A percentile compares a stretch with the other conserved stretches of the same genome.
Conservation (phyloP, 192 early-diverging fungal species). For the Piromyces sp. region DNA sequence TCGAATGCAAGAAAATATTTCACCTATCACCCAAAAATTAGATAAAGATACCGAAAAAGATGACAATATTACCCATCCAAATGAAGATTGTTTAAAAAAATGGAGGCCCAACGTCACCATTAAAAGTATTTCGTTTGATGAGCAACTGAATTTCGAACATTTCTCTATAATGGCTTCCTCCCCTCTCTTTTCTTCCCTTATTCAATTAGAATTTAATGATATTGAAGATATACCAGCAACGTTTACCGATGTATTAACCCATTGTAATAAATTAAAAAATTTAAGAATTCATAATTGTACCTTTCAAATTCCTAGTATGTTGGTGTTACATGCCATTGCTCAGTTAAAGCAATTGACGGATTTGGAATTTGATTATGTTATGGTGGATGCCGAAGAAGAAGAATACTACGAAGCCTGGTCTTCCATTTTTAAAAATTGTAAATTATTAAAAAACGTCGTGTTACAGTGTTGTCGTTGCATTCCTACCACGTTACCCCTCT, state of each 20-base stretch:
- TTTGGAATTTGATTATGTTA: background rate
- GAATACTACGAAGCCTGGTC: background rate
- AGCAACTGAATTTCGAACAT: background rate
- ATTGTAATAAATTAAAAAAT: background rate
- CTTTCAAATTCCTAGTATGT: background rate
- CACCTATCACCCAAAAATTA: too few relatives aligned
- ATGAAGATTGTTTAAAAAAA: background rate
- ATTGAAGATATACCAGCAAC: background rate
- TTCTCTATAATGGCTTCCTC: background rate
- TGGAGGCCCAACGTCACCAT: background rate
- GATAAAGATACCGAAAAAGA: too few relatives aligned
- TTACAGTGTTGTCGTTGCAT: background rate
- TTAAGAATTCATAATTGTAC: background rate
- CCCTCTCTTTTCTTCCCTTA: background rate
- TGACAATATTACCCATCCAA: background rate
- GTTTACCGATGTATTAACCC: background rate
- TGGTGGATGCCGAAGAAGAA: background rate
- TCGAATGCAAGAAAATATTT: too few relatives aligned
- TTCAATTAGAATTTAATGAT: background rate
- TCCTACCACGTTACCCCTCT: background rate
- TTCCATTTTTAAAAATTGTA: background rate
- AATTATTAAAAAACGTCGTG: background rate
- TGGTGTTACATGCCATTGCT: background rate
- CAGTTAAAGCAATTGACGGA: background rate
- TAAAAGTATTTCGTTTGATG: background rate